Evolutionary conservation across 768 basidiomycete genomes (phyloP).

Genomic region (Cystoderma amianthinum): DNA sequence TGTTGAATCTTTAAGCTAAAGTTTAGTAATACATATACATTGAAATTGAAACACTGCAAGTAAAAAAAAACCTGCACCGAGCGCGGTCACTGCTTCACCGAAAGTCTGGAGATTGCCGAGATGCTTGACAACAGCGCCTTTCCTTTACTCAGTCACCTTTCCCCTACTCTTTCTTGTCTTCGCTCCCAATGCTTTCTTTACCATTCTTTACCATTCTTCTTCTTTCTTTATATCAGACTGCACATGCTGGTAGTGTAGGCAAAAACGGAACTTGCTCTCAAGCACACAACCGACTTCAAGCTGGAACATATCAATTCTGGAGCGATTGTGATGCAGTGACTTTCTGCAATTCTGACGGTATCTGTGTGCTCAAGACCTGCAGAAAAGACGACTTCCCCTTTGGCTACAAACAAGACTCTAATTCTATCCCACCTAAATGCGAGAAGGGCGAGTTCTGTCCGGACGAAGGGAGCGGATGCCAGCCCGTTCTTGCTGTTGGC

Average conservation of each 20-base stretch:
- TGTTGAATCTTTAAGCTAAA: too few relatives aligned
- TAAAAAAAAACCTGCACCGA: too few relatives aligned
- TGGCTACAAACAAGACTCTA: slow-evolving; percentile 40
- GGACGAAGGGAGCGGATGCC: slow-evolving; percentile 73
- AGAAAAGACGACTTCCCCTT: slow-evolving; percentile 75
- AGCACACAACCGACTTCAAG: slow-evolving; percentile 59
- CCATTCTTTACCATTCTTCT: slow-evolving; percentile 41
- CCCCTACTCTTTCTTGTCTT: slow-evolving; percentile 1
- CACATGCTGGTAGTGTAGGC: slow-evolving; percentile 38
- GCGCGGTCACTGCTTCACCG: too few relatives aligned
- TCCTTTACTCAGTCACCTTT: too few relatives aligned
- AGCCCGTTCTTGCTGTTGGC: slow-evolving; percentile 48
- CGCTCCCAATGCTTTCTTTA: slow-evolving; percentile 3
- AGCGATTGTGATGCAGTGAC: slow-evolving; percentile 68
- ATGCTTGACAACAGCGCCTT: background rate
- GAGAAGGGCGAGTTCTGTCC: slow-evolving; percentile 66
- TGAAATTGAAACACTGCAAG: too few relatives aligned
- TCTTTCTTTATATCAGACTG: slow-evolving; percentile 29
- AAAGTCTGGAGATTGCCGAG: too few relatives aligned
- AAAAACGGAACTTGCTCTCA: slow-evolving; percentile 43
- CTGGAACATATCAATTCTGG: slow-evolving; percentile 75
- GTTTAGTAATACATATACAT: too few relatives aligned
- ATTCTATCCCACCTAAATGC: slow-evolving; percentile 55
- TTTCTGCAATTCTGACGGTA: slow-evolving; percentile 50
- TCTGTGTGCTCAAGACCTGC: slow-evolving; percentile 63